Evolutionary conservation across 768 basidiomycete species (phyloP).

Genomic region (Russula compacta): DNA sequence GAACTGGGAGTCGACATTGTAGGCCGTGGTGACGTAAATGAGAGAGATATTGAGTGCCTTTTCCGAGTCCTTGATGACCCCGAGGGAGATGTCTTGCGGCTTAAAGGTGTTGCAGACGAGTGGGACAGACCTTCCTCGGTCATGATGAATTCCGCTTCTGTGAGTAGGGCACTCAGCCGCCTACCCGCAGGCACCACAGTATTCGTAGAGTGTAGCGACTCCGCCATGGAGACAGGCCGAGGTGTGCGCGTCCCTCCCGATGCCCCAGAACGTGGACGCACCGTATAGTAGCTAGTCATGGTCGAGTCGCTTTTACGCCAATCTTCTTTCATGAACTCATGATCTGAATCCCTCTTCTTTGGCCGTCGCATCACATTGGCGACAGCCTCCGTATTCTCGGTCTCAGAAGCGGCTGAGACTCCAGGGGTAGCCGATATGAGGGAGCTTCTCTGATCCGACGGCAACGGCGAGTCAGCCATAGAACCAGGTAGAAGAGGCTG

Average conservation of each 20-base stretch:
- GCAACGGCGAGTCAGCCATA: neutral
- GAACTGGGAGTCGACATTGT: neutral
- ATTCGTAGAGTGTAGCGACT: conserved; percentile 63
- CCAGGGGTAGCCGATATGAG: conserved; percentile 49
- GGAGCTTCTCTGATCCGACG: conserved; percentile 36
- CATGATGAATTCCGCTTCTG: conserved; percentile 58
- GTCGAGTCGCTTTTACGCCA: conserved; percentile 81
- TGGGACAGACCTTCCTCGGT: conserved; percentile 44
- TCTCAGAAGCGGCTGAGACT: conserved; percentile 42
- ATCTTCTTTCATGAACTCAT: conserved; percentile 43
- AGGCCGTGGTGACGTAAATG: conserved; percentile 28
- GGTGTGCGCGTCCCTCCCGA: conserved; percentile 40
- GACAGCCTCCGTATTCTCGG: conserved; percentile 26
- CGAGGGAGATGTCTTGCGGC: conserved; percentile 33
- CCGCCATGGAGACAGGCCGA: conserved; percentile 70
- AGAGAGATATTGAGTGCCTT: conserved; percentile 60
- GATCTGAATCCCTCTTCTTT: conserved; percentile 26
- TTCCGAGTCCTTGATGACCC: conserved; percentile 41
- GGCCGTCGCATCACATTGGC: conserved; percentile 11
- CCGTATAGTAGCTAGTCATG: conserved; percentile 59
- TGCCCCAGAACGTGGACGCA: conserved; percentile 42
- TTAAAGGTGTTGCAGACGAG: conserved; percentile 10
- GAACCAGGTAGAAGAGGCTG: neutral
- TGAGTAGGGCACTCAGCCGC: conserved; percentile 57
- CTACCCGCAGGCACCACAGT: conserved; percentile 62